Conservation (phyloP, 2,329 filamentous ascomycete species). For the Aureobasidium sp. region DNA sequence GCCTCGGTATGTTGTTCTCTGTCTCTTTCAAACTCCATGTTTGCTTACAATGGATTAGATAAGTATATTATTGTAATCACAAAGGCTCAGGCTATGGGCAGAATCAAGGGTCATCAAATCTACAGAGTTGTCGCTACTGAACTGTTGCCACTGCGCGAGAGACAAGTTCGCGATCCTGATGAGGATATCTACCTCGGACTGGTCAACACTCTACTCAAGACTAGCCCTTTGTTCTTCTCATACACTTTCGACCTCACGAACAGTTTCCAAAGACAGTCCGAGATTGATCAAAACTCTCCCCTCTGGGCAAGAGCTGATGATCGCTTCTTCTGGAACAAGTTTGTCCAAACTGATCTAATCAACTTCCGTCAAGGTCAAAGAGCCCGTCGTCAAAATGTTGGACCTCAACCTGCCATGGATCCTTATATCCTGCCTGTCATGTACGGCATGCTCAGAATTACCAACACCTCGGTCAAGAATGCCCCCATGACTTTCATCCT, state of each 20-base stretch:
- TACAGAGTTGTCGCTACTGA: constrained; percentile 90
- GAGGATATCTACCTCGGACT: constrained; percentile 85
- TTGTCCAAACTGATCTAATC: constrained; percentile 84
- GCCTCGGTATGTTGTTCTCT: constrained; percentile 63
- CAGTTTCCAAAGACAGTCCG: constrained; percentile 85
- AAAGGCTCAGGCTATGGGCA: constrained; percentile 83
- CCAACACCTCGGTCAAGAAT: constrained; percentile 75
- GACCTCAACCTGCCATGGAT: constrained; percentile 69
- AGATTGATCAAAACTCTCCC: constrained; percentile 54
- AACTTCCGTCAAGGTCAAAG: constrained; percentile 65
- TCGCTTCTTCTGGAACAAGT: constrained; percentile 98
- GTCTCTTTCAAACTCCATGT: too few species aligned
- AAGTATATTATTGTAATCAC: constrained; percentile 97
- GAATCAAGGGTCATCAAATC: constrained; percentile 90
- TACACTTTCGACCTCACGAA: constrained; percentile 97
- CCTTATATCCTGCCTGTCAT: constrained; percentile 93
- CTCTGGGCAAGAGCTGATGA: constrained; percentile 92
- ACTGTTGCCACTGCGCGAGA: constrained; percentile 87
- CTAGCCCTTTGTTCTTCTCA: constrained; percentile 92
- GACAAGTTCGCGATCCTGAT: constrained; percentile 82
- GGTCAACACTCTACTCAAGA: constrained; percentile 73
- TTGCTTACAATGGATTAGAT: constrained; percentile 49
- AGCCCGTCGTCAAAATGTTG: constrained; percentile 54
- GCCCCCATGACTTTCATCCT: constrained; percentile 78
- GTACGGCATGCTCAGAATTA: constrained; percentile 92